A percentile compares a stretch with the other conserved stretches of the same genome.
Conservation (phyloP, 2,329 filamentous ascomycete species). For the Aspergillus arachidicola region DNA sequence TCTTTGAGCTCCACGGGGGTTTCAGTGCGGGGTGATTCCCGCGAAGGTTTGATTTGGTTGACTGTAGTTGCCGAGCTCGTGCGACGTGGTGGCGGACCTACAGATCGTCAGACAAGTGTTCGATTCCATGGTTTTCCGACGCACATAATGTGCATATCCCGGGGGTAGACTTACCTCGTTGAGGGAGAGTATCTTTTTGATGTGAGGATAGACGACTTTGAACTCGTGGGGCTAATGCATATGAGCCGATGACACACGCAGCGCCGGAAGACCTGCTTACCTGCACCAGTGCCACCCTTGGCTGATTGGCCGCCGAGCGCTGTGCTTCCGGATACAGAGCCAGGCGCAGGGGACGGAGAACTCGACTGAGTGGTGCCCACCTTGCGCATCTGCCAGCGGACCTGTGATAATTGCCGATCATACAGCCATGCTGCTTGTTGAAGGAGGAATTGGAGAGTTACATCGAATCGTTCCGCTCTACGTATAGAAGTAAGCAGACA, state of each 20-base stretch:
- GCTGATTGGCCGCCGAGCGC: slow-evolving; percentile 40
- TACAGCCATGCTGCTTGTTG: slow-evolving; percentile 94
- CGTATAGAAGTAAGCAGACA: not conserved
- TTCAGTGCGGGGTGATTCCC: slow-evolving; percentile 29
- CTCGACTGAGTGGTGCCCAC: slow-evolving; percentile 46
- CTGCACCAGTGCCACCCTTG: slow-evolving; percentile 13
- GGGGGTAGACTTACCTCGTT: slow-evolving; percentile 28
- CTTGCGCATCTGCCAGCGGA: slow-evolving; percentile 85
- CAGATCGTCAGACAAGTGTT: not conserved
- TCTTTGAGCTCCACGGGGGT: slow-evolving; percentile 30
- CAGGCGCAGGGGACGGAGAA: slow-evolving; percentile 45
- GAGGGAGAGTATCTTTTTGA: slow-evolving; percentile 33
- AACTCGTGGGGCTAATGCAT: slow-evolving; percentile 37
- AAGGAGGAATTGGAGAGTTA: slow-evolving; percentile 83
- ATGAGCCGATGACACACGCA: not conserved
- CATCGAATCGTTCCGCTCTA: slow-evolving; percentile 76
- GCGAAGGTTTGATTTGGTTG: slow-evolving; percentile 28
- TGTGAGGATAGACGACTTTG: slow-evolving; percentile 43
- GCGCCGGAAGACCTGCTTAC: not conserved
- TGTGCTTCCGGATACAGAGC: slow-evolving; percentile 46
- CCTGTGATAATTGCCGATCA: slow-evolving; percentile 85
- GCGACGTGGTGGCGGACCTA: slow-evolving; percentile 23
- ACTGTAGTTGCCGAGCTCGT: slow-evolving; percentile 36
- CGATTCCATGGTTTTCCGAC: not conserved
- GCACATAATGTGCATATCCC: not conserved